Conservation (phyloP, 2,329 filamentous ascomycete species). For the Sporothrix brasiliensis region DNA sequence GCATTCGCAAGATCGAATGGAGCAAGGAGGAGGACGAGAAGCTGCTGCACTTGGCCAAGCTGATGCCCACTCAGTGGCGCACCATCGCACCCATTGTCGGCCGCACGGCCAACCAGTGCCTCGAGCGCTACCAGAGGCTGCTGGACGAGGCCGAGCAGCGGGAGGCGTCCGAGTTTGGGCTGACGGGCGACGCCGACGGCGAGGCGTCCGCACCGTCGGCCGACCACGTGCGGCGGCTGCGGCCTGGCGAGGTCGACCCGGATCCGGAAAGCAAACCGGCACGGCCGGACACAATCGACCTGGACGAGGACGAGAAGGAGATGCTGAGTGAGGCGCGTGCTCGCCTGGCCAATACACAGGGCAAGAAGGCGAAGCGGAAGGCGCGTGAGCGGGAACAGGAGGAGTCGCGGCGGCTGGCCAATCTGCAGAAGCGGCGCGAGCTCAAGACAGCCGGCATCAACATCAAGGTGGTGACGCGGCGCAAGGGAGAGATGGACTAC, state of each 20-base stretch:
- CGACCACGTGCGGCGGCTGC: constrained; percentile 84
- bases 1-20: constrained; percentile 99
- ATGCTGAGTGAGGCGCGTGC: constrained; percentile 98
- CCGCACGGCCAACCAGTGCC: constrained; percentile 92
- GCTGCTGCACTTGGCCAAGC: constrained; percentile 90
- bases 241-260: constrained; percentile 93
- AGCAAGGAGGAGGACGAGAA: constrained; percentile 98
- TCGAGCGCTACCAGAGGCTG: constrained; percentile 95
- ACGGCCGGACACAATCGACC: constrained; percentile 92
- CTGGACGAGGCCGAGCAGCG: constrained; percentile 92
- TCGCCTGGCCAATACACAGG: constrained; percentile 94
- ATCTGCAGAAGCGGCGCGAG: constrained; percentile 92
- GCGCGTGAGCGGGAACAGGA: constrained; percentile 93
- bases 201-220: constrained; percentile 87
- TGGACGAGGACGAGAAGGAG: constrained; percentile 99
- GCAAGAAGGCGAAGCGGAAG: constrained; percentile 98
- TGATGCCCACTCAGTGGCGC: constrained; percentile 99
- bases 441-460: constrained; percentile 98
- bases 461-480: constrained; percentile 88
- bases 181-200: constrained; percentile 76
- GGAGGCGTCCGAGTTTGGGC: constrained; percentile 76
- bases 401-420: constrained; percentile 85
- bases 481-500: constrained; percentile 98
- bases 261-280: constrained; percentile 96
- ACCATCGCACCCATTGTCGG: constrained; percentile 97